Evolutionary conservation across 2,329 filamentous ascomycete species (phyloP).

Genomic region (Neonectria punicea): DNA sequence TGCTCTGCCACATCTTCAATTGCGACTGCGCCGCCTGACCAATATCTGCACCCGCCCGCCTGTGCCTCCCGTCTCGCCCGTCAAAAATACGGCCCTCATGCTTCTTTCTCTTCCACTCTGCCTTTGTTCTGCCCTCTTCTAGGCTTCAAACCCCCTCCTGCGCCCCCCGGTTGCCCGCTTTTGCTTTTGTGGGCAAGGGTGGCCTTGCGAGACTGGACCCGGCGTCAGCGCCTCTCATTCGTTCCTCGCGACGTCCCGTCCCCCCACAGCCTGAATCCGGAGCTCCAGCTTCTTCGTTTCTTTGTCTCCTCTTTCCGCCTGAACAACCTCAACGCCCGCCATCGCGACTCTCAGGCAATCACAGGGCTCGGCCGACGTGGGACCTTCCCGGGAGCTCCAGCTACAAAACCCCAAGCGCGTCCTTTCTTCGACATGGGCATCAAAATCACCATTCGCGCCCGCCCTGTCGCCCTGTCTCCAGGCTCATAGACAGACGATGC

Average conservation of each 20-base stretch:
- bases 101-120: not conserved
- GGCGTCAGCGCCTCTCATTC: conserved; percentile 22
- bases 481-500: conserved; percentile 45
- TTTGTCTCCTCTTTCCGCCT: conserved; percentile 18
- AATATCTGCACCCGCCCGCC: conserved; percentile 1
- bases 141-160: not conserved
- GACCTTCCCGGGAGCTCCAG: conserved; percentile 18
- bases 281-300: conserved; percentile 13
- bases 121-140: conserved; percentile 24
- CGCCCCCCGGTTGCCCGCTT: conserved; percentile 11
- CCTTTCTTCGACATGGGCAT: conserved; percentile 44
- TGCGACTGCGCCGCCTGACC: conserved; percentile 21
- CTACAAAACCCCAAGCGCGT: conserved; percentile 31
- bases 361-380: conserved; percentile 1
- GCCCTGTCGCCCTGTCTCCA: conserved; percentile 39
- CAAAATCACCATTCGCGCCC: conserved; percentile 35
- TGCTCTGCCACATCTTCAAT: conserved; percentile 27
- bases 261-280: conserved; percentile 17
- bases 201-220: conserved; percentile 24
- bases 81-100: not conserved
- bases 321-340: conserved; percentile 23
- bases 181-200: conserved; percentile 25
- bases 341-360: conserved; percentile 16
- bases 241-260: conserved; percentile 5
- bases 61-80: not conserved